phyloP scores from a whole-genome alignment of 305 asterid genomes.

The Fraxinus dipetala region DNA sequence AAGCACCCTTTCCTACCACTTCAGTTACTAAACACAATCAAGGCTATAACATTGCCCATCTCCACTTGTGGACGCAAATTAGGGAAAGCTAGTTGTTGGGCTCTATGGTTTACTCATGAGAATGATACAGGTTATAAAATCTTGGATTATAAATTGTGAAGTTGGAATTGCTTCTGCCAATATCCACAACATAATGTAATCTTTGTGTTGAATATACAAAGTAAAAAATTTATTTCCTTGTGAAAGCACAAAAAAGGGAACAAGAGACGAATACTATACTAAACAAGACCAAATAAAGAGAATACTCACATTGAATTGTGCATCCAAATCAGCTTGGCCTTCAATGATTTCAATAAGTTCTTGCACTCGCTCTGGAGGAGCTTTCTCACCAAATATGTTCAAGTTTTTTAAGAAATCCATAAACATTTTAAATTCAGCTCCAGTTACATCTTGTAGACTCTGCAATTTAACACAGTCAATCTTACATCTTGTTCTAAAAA shows the following conservation, averaged over 20 bases:
- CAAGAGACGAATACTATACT: neutral
- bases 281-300: neutral
- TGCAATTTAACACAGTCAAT: conserved; percentile 39
- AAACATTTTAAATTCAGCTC: conserved; percentile 91
- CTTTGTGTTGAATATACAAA: neutral
- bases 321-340: conserved; percentile 95
- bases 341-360: conserved; percentile 85
- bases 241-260: neutral
- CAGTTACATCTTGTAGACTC: conserved; percentile 96
- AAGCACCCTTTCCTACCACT: neutral
- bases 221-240: neutral
- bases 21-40: neutral
- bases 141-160: neutral
- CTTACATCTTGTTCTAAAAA: conserved; percentile 19
- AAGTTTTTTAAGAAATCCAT: conserved; percentile 81
- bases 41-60: neutral
- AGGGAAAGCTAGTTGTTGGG: neutral
- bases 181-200: neutral
- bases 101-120: neutral
- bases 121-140: neutral
- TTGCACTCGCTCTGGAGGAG: conserved; percentile 71
- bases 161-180: neutral
- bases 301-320: conserved; percentile 71
- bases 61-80: neutral
- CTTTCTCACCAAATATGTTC: conserved; percentile 79